phyloP scores from a whole-genome alignment of 192 early-diverging fungal species.

The Tieghemiomyces parasiticus region DNA sequence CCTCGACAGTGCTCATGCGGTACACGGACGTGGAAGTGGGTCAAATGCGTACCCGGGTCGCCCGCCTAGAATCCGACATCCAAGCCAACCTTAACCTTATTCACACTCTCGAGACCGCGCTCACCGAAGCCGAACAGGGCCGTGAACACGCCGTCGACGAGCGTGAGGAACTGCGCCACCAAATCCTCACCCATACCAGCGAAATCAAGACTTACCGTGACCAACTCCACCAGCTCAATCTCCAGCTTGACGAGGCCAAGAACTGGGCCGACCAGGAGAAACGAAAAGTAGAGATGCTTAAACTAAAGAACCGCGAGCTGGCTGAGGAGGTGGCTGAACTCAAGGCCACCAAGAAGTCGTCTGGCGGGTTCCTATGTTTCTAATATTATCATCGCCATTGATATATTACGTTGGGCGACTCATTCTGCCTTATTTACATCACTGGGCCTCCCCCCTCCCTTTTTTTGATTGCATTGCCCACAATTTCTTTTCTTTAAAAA shows the following conservation, averaged over 20 bases:
- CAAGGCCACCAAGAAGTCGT: constrained; percentile 16
- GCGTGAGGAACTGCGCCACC: constrained; percentile 17
- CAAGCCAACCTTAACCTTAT: constrained; percentile 15
- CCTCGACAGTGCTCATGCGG: too few relatives aligned
- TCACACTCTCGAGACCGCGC: constrained; percentile 13
- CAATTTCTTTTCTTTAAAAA: too few relatives aligned
- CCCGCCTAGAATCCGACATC: constrained; percentile 11
- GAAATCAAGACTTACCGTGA: constrained; percentile 17
- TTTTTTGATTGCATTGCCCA: too few relatives aligned
- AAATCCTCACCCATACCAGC: constrained; percentile 24
- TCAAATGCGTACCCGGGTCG: constrained; percentile 9
- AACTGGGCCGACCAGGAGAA: constrained; percentile 19
- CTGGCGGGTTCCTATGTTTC: constrained; percentile 25
- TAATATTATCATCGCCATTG: too few relatives aligned
- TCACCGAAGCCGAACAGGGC: constrained; percentile 17
- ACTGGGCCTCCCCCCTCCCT: too few relatives aligned
- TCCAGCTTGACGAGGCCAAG: constrained; percentile 21
- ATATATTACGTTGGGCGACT: too few relatives aligned
- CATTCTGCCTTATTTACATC: too few relatives aligned
- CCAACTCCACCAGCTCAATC: constrained; percentile 13
- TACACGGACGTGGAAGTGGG: constrained; percentile 9
- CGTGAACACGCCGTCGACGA: constrained; percentile 17
- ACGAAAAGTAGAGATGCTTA: constrained; percentile 27
- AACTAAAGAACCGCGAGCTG: constrained; percentile 24
- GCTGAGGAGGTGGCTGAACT: constrained; percentile 23